Conservation (phyloP, 2,329 filamentous ascomycete genomes). For the Clarireedia paspali region DNA sequence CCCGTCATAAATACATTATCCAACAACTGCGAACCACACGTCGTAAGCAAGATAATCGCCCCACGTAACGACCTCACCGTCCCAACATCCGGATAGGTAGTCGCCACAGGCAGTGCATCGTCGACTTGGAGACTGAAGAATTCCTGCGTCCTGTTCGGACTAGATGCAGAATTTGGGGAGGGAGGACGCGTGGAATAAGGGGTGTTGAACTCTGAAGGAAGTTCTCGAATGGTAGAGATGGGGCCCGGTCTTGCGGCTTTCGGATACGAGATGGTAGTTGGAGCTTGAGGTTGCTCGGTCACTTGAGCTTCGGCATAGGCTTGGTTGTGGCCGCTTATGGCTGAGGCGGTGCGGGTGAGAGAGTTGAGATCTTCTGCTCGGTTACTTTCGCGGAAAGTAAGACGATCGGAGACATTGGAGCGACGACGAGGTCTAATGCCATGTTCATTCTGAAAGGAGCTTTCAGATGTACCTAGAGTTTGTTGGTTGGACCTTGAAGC, state of each 20-base stretch:
- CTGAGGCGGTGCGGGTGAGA: background rate
- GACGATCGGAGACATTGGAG: slow-evolving; percentile 4
- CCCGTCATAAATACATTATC: slow-evolving; percentile 39
- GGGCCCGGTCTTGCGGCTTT: slow-evolving; percentile 3
- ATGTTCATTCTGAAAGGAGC: background rate
- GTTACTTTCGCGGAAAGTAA: slow-evolving; percentile 2
- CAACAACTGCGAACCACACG: slow-evolving; percentile 36
- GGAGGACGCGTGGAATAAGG: slow-evolving; percentile 11
- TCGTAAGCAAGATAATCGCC: slow-evolving; percentile 32
- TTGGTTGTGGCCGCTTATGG: slow-evolving; percentile 1
- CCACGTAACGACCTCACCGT: slow-evolving; percentile 33
- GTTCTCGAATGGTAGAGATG: slow-evolving; percentile 8
- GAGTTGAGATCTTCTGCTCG: slow-evolving; percentile 4
- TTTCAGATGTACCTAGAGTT: background rate
- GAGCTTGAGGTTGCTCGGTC: background rate
- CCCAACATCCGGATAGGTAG: slow-evolving; percentile 16
- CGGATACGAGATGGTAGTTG: slow-evolving; percentile 2
- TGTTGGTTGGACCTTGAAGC: background rate
- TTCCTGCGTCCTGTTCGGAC: background rate
- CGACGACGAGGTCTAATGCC: background rate
- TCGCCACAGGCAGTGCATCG: background rate
- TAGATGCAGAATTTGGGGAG: slow-evolving; percentile 1
- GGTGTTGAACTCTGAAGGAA: slow-evolving; percentile 10
- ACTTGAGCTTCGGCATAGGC: background rate
- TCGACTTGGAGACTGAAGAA: slow-evolving; percentile 1